phyloP scores from a whole-genome alignment of 768 basidiomycete species.

The Tylopilus cervinicoccineus region DNA sequence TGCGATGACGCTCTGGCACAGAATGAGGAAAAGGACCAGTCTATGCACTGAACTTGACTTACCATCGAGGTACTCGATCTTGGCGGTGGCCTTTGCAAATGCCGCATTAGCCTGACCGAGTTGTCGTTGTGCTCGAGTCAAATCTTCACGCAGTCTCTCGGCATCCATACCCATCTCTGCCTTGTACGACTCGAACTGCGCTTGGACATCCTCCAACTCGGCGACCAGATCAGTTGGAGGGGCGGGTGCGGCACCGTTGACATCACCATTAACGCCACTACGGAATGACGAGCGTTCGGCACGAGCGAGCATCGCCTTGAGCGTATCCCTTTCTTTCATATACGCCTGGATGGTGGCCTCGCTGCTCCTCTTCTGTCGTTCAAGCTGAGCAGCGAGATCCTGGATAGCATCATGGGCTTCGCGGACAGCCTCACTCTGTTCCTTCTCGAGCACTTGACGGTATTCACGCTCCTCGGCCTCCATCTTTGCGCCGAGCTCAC shows the following conservation, averaged over 20 bases:
- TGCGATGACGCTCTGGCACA: slow-evolving; percentile 59
- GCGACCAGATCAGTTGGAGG: slow-evolving; percentile 41
- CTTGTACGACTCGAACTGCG: slow-evolving; percentile 76
- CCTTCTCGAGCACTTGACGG: slow-evolving; percentile 61
- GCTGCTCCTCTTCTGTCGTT: slow-evolving; percentile 67
- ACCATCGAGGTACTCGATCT: slow-evolving; percentile 77
- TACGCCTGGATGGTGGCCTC: slow-evolving; percentile 74
- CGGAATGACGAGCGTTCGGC: slow-evolving; percentile 32
- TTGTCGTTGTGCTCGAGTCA: slow-evolving; percentile 61
- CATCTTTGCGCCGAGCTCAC: slow-evolving; percentile 80
- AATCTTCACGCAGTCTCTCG: slow-evolving; percentile 66
- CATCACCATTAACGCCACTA: slow-evolving; percentile 29
- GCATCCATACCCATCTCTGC: slow-evolving; percentile 80
- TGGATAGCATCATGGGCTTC: slow-evolving; percentile 89
- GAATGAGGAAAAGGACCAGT: background rate
- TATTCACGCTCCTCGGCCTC: slow-evolving; percentile 82
- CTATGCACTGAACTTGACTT: slow-evolving; percentile 17
- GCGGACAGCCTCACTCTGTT: slow-evolving; percentile 73
- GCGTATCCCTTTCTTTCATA: slow-evolving; percentile 83
- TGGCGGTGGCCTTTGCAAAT: slow-evolving; percentile 81
- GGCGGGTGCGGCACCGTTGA: slow-evolving; percentile 23
- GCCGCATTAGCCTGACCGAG: slow-evolving; percentile 57
- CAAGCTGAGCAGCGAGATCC: slow-evolving; percentile 71
- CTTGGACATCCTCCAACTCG: slow-evolving; percentile 70
- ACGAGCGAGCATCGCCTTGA: slow-evolving; percentile 69